Percentiles rank a stretch among this genome's conserved stretches.
Evolutionary conservation across 495 filamentous ascomycete genomes (phyloP).

Genomic region (Xylaria grammica): DNA sequence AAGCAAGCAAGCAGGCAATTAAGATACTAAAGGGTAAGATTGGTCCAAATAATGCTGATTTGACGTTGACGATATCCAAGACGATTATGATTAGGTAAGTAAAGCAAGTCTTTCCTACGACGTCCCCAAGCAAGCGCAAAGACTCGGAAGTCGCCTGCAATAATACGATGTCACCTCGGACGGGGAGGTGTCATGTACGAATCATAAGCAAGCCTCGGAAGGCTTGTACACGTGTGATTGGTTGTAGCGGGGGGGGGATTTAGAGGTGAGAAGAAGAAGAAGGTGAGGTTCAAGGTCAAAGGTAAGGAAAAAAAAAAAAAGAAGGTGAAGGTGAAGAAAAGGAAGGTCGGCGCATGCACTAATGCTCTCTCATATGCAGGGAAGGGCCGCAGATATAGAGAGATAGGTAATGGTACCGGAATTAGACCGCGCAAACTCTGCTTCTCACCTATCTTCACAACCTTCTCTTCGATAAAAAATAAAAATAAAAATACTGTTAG

Average conservation of each 20-base stretch:
- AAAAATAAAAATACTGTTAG: no score
- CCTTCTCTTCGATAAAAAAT: background rate
- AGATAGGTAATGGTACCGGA: background rate
- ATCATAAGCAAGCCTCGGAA: constrained; percentile 7
- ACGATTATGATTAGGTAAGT: background rate
- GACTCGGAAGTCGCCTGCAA: constrained; percentile 62
- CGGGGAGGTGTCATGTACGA: constrained; percentile 5
- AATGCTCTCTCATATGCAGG: constrained; percentile 6
- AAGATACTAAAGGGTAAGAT: no score
- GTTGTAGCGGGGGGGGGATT: background rate
- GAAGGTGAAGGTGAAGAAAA: background rate
- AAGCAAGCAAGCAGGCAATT: background rate
- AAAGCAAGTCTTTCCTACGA: constrained; percentile 62
- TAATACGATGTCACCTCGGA: constrained; percentile 10
- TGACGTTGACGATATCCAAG: background rate
- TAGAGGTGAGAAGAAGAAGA: constrained; percentile 7
- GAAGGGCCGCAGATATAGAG: constrained; percentile 13
- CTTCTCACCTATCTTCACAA: no score
- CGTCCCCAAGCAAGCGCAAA: constrained; percentile 62
- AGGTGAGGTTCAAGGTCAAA: background rate
- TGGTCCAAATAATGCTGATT: background rate
- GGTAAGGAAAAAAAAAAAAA: background rate
- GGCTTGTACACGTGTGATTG: background rate
- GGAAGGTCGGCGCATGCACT: constrained; percentile 15
- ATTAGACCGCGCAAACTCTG: constrained; percentile 13